Evolutionary conservation across 768 basidiomycete species (phyloP).

Genomic region (Plicaturopsis crispa): DNA sequence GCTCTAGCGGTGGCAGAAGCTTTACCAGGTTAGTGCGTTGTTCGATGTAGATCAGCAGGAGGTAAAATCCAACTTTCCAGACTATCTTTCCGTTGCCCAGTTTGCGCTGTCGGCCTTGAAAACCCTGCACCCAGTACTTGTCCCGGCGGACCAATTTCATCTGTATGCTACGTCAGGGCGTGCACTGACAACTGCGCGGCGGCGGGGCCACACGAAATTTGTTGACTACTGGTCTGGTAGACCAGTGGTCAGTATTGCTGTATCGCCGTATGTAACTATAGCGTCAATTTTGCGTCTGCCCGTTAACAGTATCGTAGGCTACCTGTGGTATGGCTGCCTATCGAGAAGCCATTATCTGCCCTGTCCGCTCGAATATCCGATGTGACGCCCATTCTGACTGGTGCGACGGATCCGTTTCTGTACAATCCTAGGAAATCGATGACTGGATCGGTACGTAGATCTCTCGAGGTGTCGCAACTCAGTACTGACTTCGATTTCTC

Average conservation of each 20-base stretch:
- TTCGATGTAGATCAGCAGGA: neutral
- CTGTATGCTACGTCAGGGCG: slow-evolving; percentile 63
- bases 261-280: slow-evolving; percentile 55
- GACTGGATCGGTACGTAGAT: slow-evolving; percentile 44
- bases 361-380: slow-evolving; percentile 34
- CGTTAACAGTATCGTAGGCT: slow-evolving; percentile 35
- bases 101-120: slow-evolving; percentile 87
- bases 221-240: slow-evolving; percentile 86
- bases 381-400: slow-evolving; percentile 43
- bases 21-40: slow-evolving; percentile 60
- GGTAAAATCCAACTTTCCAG: slow-evolving; percentile 29
- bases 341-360: slow-evolving; percentile 62
- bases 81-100: slow-evolving; percentile 78
- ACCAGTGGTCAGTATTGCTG: slow-evolving; percentile 71
- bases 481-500: neutral
- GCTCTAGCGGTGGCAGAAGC: slow-evolving; percentile 88
- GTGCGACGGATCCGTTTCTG: slow-evolving; percentile 73
- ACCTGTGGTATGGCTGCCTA: slow-evolving; percentile 59
- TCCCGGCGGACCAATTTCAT: slow-evolving; percentile 72
- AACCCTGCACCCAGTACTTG: slow-evolving; percentile 59
- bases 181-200: slow-evolving; percentile 66
- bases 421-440: slow-evolving; percentile 79
- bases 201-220: slow-evolving; percentile 64
- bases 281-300: slow-evolving; percentile 3
- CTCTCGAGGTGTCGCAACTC: slow-evolving; percentile 3